These are phyloP conservation scores for Pestalotiopsis sp. DNA, from an alignment of 2,329 filamentous ascomycete species.

Conservation along the genomic window DNA sequence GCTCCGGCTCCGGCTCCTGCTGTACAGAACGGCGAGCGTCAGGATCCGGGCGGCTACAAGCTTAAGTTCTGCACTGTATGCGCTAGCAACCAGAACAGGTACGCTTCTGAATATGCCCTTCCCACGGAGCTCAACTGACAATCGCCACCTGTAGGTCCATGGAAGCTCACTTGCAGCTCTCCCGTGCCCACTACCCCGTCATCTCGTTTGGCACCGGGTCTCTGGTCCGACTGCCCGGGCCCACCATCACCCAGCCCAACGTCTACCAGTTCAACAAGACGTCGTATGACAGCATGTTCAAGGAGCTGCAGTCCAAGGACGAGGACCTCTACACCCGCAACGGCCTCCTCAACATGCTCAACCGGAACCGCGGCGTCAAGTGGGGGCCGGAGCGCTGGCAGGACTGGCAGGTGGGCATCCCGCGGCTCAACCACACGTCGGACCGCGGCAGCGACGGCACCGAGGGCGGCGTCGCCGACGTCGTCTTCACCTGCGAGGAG, in stretches of 20 bases:
- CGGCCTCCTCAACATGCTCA: conserved; percentile 93
- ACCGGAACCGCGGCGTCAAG: conserved; percentile 88
- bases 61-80: conserved; percentile 99
- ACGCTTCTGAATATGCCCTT: conserved; percentile 30
- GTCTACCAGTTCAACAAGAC: conserved; percentile 98
- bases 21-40: conserved; percentile 45
- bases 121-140: not conserved
- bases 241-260: conserved; percentile 89
- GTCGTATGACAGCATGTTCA: conserved; percentile 92
- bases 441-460: conserved; percentile 80
- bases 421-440: conserved; percentile 73
- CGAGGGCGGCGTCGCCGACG: conserved; percentile 87
- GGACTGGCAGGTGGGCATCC: conserved; percentile 90
- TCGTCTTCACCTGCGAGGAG: conserved; percentile 97
- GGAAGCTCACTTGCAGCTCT: conserved; percentile 96
- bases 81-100: conserved; percentile 97
- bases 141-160: conserved; percentile 66
- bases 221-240: conserved; percentile 88
- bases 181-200: conserved; percentile 86
- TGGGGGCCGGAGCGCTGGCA: conserved; percentile 97
- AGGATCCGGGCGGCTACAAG: conserved; percentile 70
- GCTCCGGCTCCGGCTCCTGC: conserved; percentile 24
- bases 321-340: conserved; percentile 86
- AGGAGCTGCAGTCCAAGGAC: conserved; percentile 86
- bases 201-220: conserved; percentile 98